Percentiles rank a stretch among this genome's conserved stretches.
Conservation (phyloP, 2,329 filamentous ascomycete genomes). For the Rutstroemia sp. region DNA sequence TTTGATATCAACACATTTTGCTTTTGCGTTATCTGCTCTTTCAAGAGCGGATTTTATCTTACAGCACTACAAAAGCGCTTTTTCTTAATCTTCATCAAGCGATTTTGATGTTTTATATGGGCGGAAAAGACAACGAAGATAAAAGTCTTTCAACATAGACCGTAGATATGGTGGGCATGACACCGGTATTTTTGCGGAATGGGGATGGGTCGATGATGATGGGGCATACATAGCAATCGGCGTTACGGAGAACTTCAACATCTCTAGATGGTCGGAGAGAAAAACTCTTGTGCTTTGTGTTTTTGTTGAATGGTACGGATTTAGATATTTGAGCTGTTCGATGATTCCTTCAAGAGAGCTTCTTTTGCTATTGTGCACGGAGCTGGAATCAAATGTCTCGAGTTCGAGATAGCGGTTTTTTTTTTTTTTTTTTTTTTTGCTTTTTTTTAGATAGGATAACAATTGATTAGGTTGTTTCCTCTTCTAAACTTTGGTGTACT, state of each 20-base stretch:
- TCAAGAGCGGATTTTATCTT: constrained; percentile 10
- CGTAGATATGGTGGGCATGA: constrained; percentile 23
- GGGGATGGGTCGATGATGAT: constrained; percentile 13
- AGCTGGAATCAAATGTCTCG: not conserved
- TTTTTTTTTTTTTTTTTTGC: not conserved
- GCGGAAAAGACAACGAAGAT: constrained; percentile 18
- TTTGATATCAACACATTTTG: constrained; percentile 12
- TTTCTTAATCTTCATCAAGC: not conserved
- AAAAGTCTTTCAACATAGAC: constrained; percentile 34
- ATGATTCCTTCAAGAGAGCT: not conserved
- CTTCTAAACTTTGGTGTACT: too few species aligned
- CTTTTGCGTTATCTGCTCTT: constrained; percentile 16
- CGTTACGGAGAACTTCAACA: constrained; percentile 33
- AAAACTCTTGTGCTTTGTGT: not conserved
- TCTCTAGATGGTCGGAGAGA: constrained; percentile 25
- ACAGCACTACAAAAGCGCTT: not conserved
- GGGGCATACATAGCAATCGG: constrained; percentile 27
- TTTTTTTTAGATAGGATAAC: too few species aligned
- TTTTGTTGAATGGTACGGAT: constrained; percentile 7
- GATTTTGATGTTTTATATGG: constrained; percentile 1
- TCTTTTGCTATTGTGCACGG: constrained; percentile 7
- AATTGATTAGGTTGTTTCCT: too few species aligned
- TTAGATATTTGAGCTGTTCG: constrained; percentile 27
- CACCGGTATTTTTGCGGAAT: constrained; percentile 2
- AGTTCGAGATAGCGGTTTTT: not conserved